Conservation (phyloP, 1,284 basidiomycete genomes). For the Xerocomus tenax region DNA sequence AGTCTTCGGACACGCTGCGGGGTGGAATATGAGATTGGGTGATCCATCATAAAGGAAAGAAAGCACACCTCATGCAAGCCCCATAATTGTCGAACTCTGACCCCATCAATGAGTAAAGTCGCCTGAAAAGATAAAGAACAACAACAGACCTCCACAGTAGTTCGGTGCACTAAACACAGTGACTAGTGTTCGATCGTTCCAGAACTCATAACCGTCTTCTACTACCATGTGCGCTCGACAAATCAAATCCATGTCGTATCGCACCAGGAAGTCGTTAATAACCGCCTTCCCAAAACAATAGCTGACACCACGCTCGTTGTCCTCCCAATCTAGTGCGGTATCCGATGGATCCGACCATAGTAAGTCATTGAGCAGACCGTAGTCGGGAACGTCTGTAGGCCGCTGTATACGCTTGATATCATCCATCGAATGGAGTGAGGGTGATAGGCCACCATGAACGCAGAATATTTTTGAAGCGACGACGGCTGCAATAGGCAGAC, state of each 20-base stretch:
- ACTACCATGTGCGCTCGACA: constrained; percentile 99
- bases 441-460: constrained; percentile 95
- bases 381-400: constrained; percentile 99
- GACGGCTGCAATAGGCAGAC: constrained; percentile 94
- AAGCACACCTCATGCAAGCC: constrained; percentile 75
- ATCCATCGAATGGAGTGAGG: constrained; percentile 97
- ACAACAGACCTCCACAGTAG: constrained; percentile 81
- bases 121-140: constrained; percentile 4
- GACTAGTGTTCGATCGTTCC: constrained; percentile 97
- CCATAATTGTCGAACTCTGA: constrained; percentile 97
- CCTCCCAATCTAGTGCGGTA: constrained; percentile 97
- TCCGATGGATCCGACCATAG: constrained; percentile 99
- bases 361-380: constrained; percentile 93
- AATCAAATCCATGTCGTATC: constrained; percentile 97
- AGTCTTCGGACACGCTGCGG: constrained; percentile 85
- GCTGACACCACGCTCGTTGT: constrained; percentile 98
- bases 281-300: constrained; percentile 98
- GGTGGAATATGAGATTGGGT: constrained; percentile 11
- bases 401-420: constrained; percentile 97
- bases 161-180: constrained; percentile 98
- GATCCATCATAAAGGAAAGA: constrained; percentile 2
- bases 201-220: constrained; percentile 99
- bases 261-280: constrained; percentile 90
- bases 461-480: constrained; percentile 99
- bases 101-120: constrained; percentile 14